Evolutionary conservation across 805 yeast species (phyloP).

Genomic region (Zygosaccharomyces rouxii): DNA sequence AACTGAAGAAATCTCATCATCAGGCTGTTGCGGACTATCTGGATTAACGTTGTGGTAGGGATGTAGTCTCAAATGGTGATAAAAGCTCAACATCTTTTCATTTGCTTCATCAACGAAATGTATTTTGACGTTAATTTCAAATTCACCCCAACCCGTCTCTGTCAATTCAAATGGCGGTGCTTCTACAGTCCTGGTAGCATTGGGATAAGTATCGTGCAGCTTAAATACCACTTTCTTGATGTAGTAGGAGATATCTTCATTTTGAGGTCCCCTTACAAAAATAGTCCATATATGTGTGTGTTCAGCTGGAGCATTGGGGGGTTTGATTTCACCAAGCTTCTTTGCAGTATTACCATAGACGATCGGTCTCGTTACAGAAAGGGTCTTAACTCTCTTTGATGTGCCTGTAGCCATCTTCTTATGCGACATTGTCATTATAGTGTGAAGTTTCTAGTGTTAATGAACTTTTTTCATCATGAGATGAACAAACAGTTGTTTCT

Average conservation of each 20-base stretch:
- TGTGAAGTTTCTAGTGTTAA: background rate
- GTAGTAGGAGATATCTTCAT: constrained; percentile 73
- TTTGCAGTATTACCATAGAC: constrained; percentile 77
- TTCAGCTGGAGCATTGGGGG: constrained; percentile 68
- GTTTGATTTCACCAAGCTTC: constrained; percentile 54
- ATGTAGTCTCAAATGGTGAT: constrained; percentile 87
- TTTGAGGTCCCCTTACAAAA: constrained; percentile 74
- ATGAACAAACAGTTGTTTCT: background rate
- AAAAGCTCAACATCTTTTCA: constrained; percentile 80
- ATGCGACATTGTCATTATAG: background rate
- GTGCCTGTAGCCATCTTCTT: constrained; percentile 24
- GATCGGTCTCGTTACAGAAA: constrained; percentile 73
- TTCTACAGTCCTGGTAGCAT: constrained; percentile 81
- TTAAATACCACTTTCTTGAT: constrained; percentile 91
- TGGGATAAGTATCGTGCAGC: constrained; percentile 89
- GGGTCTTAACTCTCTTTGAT: constrained; percentile 41
- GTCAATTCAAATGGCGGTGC: constrained; percentile 91
- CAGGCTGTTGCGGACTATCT: constrained; percentile 20
- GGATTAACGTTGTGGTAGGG: constrained; percentile 52
- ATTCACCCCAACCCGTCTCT: constrained; percentile 99
- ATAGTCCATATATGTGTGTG: constrained; percentile 97
- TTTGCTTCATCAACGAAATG: constrained; percentile 82
- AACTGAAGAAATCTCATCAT: constrained; percentile 50
- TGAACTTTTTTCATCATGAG: background rate
- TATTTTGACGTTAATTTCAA: constrained; percentile 83